Evolutionary conservation across 106 monocot genomes (phyloP).

Genomic region (Platanthera guangdongensis): DNA sequence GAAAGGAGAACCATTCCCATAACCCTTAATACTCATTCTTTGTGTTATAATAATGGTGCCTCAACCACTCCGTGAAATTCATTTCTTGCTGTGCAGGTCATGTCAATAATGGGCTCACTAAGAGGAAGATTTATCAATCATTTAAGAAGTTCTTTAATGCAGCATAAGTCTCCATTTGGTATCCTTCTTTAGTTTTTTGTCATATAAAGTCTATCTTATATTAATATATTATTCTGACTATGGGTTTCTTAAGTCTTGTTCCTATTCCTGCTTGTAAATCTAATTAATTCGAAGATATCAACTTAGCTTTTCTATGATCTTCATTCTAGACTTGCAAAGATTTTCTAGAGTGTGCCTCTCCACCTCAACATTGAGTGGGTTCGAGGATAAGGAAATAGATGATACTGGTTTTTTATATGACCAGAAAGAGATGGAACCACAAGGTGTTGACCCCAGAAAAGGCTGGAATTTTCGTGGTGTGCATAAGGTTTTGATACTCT

Average conservation of each 20-base stretch:
- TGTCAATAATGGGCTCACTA: conserved; percentile 23
- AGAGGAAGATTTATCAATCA: conserved; percentile 25
- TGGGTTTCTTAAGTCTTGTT: background rate
- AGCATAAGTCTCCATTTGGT: conserved; percentile 17
- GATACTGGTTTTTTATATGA: conserved; percentile 34
- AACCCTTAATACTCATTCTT: background rate
- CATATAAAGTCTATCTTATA: background rate
- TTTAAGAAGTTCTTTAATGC: conserved; percentile 16
- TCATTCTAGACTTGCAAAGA: conserved; percentile 16
- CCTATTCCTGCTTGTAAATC: background rate
- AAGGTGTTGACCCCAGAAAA: conserved; percentile 72
- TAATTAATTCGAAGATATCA: background rate
- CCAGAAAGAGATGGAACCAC: conserved; percentile 55
- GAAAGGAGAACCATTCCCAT: background rate
- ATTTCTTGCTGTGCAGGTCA: background rate
- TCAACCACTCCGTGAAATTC: background rate
- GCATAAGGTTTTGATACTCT: conserved; percentile 51
- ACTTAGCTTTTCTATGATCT: background rate
- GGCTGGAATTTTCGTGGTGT: conserved; percentile 92
- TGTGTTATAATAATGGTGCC: background rate
- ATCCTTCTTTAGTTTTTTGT: background rate
- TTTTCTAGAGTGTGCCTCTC: conserved; percentile 23
- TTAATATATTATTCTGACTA: background rate
- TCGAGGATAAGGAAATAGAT: conserved; percentile 39
- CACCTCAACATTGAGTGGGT: conserved; percentile 45